Base-by-base conservation (phyloP, 257 asterid species). In the Solanum bukasovii region DNA sequence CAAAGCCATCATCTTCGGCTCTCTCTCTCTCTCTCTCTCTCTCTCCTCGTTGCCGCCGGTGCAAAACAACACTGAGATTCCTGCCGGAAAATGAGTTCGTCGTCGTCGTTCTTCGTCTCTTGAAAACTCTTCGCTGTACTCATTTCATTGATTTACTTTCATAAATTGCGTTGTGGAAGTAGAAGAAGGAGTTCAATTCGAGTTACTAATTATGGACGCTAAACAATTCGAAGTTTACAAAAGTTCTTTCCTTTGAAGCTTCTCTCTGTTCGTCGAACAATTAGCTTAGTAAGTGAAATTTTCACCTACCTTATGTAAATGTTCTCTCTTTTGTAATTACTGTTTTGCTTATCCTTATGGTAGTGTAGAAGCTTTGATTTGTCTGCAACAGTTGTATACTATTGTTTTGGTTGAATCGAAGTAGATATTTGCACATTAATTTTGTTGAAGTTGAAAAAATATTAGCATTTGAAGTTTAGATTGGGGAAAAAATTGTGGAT, bases 171-270 rank as follows among this genome's bases (percentile, higher is more conserved):
- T 52, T 83, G 72, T n/a, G 33, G 8, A 65, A n/a, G 37, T 5
- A 34, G 70, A 46, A 46, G 63, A 5, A 79, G 72, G 83, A 63
- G 18, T n/a, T 71, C 34, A 61, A 86, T 21, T 56, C 56, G 29
- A 7, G 78, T 42, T 25, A 29, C n/a, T 78, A 29, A 52, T 21
- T 84, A 96, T 96, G 99, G 98, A 94, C 92, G 93, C 91, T 25
- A 92, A 93, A 86, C 97, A 95, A 89, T 91, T 87, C 38, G 91
- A 93, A 34, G 90, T 92, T 84, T 92, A 89, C 70, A 94, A 91
- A 92, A 90, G 93, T 90, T 96, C 97, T 85, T 85, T 85, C 82
- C 77, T 85, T 68, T 85, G 87, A 85, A 85, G 63, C 65, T 25
- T 25, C 31, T 7, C 42, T 20, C 46, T 38, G 5, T 42, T 23